Conservation (phyloP, 257 asterid species). For the Petunia axillaris region DNA sequence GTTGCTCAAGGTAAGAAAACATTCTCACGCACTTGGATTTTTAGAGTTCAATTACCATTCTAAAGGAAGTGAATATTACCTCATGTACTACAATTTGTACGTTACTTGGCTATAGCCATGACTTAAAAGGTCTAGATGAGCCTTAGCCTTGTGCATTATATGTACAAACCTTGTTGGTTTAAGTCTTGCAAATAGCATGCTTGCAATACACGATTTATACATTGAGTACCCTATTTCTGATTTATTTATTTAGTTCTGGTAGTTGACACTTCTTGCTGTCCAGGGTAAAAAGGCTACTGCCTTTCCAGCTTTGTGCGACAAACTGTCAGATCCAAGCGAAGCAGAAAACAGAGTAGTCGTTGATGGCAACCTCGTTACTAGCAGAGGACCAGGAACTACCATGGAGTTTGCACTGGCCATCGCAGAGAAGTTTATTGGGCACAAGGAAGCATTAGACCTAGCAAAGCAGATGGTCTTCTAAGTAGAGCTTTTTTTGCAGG, state of each 20-base stretch:
- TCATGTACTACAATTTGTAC: not conserved
- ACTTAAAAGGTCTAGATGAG: not conserved
- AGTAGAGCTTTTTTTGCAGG: not conserved
- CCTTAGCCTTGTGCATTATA: not conserved
- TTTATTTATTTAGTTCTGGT: not conserved
- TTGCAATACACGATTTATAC: not conserved
- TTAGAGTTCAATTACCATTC: not conserved
- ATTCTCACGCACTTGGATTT: not conserved
- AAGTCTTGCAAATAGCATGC: slow-evolving; percentile 9
- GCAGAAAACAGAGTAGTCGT: slow-evolving; percentile 80
- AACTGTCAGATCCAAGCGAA: slow-evolving; percentile 73
- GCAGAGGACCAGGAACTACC: slow-evolving; percentile 95
- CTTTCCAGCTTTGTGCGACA: slow-evolving; percentile 82
- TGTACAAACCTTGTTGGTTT: not conserved
- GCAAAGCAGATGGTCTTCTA: slow-evolving; percentile 70
- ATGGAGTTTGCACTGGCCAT: slow-evolving; percentile 86
- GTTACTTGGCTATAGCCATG: not conserved
- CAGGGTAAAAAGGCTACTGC: slow-evolving; percentile 98
- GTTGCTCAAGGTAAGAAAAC: slow-evolving; percentile 64
- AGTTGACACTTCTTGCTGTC: slow-evolving; percentile 9
- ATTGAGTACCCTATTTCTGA: slow-evolving; percentile 4
- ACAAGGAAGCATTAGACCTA: slow-evolving; percentile 62
- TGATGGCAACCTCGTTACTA: slow-evolving; percentile 88
- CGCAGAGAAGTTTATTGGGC: slow-evolving; percentile 70
- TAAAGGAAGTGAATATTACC: not conserved